Evolutionary conservation across 768 basidiomycete genomes (phyloP).

Genomic region (Scleroderma bovista): DNA sequence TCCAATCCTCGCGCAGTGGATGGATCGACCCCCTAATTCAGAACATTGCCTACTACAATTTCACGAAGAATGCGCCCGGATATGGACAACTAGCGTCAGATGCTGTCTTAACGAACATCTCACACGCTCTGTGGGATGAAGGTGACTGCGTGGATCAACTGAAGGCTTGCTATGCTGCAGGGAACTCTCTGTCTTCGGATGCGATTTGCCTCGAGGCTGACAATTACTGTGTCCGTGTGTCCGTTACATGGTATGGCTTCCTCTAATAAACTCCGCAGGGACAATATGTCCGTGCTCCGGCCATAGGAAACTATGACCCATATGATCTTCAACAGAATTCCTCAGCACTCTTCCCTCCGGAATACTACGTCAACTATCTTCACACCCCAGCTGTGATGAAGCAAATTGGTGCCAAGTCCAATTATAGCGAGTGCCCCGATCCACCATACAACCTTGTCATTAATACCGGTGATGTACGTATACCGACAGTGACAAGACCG

Average conservation of each 20-base stretch:
- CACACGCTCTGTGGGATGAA: conserved; percentile 39
- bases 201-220: conserved; percentile 46
- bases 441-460: conserved; percentile 38
- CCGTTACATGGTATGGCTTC: not conserved
- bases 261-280: conserved; percentile 24
- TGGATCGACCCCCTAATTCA: conserved; percentile 66
- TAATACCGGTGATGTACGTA: conserved; percentile 52
- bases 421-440: conserved; percentile 46
- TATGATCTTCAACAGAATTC: conserved; percentile 56
- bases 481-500: not conserved
- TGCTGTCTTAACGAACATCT: conserved; percentile 41
- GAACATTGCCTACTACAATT: conserved; percentile 53
- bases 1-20: conserved; percentile 34
- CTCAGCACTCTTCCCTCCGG: conserved; percentile 49
- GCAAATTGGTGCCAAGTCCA: conserved; percentile 48
- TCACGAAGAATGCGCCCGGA: conserved; percentile 57
- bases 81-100: conserved; percentile 57
- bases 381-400: conserved; percentile 28
- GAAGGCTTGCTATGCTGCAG: conserved; percentile 52
- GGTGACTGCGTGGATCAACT: conserved; percentile 53
- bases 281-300: conserved; percentile 43
- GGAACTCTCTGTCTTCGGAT: conserved; percentile 39
- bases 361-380: conserved; percentile 49
- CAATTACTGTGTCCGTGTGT: conserved; percentile 48
- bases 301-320: conserved; percentile 46